Percentiles rank a stretch among this genome's conserved stretches.
Conservation (phyloP, 202 grass and related monocot species). For the Carex sylvatica region DNA sequence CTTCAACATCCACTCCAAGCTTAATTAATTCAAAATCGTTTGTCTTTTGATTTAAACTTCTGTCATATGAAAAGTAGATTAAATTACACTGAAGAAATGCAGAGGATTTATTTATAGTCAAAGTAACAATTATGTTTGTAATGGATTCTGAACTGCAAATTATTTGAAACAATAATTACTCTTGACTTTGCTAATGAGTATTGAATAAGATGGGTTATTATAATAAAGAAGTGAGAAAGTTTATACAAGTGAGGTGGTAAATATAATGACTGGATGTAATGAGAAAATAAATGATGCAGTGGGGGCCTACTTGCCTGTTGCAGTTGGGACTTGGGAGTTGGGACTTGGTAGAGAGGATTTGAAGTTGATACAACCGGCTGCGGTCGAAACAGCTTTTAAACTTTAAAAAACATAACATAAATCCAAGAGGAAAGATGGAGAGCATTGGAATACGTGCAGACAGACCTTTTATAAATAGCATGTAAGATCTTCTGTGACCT, state of each 20-base stretch:
- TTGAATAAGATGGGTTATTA: not conserved
- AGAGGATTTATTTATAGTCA: not conserved
- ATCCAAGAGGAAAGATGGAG: not conserved
- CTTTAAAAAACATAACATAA: not conserved
- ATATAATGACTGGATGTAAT: not conserved
- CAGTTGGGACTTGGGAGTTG: not conserved
- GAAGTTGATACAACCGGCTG: not conserved
- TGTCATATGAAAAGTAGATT: not conserved
- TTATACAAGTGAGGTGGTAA: not conserved
- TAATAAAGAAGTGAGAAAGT: not conserved
- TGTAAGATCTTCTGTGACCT: not conserved
- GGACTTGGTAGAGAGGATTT: not conserved
- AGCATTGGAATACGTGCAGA: slow-evolving; percentile 17
- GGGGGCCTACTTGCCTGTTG: not conserved
- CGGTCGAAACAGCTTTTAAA: not conserved
- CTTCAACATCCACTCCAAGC: not conserved
- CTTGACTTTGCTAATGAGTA: not conserved
- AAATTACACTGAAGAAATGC: slow-evolving; percentile 4
- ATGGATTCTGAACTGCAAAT: not conserved
- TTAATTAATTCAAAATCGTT: not conserved
- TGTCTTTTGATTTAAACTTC: not conserved
- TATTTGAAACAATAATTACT: not conserved
- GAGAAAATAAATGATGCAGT: not conserved
- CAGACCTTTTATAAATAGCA: not conserved
- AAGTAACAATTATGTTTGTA: not conserved